Conservation (phyloP, 306 rosid species). For the Gastrolobium villosum region DNA sequence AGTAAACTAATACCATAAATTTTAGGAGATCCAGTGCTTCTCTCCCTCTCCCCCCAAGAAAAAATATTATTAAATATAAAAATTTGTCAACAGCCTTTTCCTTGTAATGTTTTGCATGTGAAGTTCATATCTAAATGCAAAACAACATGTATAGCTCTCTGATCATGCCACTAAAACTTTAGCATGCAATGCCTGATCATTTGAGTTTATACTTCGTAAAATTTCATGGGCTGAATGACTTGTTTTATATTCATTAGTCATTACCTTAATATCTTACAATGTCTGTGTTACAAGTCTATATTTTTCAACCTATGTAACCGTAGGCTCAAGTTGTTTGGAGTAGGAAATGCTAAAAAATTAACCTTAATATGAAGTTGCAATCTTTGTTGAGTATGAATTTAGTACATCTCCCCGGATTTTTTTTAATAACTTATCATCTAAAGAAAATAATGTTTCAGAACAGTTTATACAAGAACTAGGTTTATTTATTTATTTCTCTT, state of each 20-base stretch:
- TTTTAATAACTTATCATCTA: not conserved
- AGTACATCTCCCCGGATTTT: conserved; percentile 8
- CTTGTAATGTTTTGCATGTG: conserved; percentile 14
- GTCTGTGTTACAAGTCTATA: not conserved
- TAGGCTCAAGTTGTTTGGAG: conserved; percentile 17
- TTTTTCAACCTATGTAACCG: conserved; percentile 22
- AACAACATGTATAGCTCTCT: conserved; percentile 8
- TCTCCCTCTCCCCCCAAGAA: conserved; percentile 3
- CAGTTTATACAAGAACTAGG: conserved; percentile 33
- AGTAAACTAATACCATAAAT: conserved; percentile 30
- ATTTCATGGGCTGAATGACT: conserved; percentile 1
- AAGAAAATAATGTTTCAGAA: conserved; percentile 26
- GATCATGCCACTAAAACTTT: conserved; percentile 18
- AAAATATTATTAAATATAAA: not conserved
- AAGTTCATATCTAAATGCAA: conserved; percentile 19
- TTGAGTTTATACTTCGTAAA: conserved; percentile 10
- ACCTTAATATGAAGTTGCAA: conserved; percentile 21
- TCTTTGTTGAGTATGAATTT: conserved; percentile 38
- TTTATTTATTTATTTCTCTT: conserved; percentile 27
- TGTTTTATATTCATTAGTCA: conserved; percentile 16
- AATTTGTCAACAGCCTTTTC: conserved; percentile 19
- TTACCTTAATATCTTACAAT: conserved; percentile 6
- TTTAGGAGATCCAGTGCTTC: conserved; percentile 34
- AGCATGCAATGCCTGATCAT: not conserved
- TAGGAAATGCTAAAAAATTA: conserved; percentile 21